Conservation (phyloP, 257 asterid species). For the Coffea eugenioides region DNA sequence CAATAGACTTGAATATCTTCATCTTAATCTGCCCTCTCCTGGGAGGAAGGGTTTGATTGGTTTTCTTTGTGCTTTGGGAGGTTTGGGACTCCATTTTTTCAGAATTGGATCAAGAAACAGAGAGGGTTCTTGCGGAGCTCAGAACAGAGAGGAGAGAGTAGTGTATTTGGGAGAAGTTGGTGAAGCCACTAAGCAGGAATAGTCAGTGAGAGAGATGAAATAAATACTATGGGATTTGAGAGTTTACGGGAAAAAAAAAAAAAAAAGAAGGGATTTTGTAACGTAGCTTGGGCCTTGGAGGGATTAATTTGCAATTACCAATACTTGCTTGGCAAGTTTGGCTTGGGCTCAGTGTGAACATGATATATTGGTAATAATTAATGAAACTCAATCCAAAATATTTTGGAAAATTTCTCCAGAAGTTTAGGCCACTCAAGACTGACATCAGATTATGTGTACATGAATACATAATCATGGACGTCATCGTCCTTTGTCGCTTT, state of each 20-base stretch:
- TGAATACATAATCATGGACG: too few relatives aligned
- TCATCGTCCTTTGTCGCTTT: too few relatives aligned
- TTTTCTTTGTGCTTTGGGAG: neutral
- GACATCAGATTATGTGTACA: too few relatives aligned
- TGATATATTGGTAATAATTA: too few relatives aligned
- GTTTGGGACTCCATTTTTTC: neutral
- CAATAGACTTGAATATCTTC: conserved; percentile 21
- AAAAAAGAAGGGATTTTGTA: too few relatives aligned
- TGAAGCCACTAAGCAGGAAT: neutral
- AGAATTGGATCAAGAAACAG: neutral
- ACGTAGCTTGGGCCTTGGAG: too few relatives aligned
- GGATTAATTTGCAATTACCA: neutral
- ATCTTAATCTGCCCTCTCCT: conserved; percentile 7
- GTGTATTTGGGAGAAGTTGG: neutral
- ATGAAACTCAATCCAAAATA: too few relatives aligned
- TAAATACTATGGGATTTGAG: neutral
- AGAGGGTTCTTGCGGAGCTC: neutral
- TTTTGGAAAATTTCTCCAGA: too few relatives aligned
- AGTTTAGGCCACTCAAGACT: too few relatives aligned
- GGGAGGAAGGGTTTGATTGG: conserved; percentile 3
- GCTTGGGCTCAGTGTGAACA: too few relatives aligned
- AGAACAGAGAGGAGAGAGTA: neutral
- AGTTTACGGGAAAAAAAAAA: too few relatives aligned
- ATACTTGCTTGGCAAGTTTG: neutral
- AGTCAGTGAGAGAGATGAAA: neutral